Conservation (phyloP, 2,329 filamentous ascomycete genomes). For the Trichoderma pleuroti region DNA sequence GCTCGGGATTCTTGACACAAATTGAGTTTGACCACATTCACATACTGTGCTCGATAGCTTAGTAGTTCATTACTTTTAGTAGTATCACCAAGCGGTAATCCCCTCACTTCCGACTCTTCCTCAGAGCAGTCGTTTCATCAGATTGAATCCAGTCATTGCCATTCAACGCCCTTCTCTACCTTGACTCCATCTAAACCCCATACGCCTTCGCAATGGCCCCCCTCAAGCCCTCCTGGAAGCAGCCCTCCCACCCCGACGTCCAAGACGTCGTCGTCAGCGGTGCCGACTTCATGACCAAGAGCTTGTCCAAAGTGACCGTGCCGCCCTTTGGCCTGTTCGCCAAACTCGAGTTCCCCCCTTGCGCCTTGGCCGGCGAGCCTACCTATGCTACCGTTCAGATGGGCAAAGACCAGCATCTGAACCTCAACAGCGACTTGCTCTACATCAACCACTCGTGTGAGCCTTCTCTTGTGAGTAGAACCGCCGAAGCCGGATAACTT, state of each 20-base stretch:
- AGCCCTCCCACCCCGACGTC: constrained; percentile 57
- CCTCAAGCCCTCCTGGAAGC: constrained; percentile 55
- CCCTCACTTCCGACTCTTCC: background rate
- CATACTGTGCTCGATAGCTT: background rate
- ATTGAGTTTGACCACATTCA: background rate
- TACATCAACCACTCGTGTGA: constrained; percentile 69
- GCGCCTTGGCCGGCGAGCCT: constrained; percentile 50
- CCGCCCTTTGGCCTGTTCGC: constrained; percentile 64
- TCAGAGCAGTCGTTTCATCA: background rate
- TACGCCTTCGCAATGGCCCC: constrained; percentile 45
- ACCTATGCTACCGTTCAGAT: constrained; percentile 65
- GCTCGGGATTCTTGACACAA: background rate
- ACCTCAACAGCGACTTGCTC: constrained; percentile 62
- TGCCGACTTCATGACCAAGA: constrained; percentile 57
- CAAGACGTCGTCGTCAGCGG: constrained; percentile 55
- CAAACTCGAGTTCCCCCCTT: constrained; percentile 62
- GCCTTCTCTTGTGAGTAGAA: constrained; percentile 55
- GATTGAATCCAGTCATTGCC: background rate
- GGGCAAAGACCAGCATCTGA: constrained; percentile 52
- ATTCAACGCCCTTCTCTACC: background rate
- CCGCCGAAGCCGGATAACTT: no score
- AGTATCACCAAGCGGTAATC: background rate
- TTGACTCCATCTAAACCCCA: background rate
- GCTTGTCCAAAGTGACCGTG: constrained; percentile 52
- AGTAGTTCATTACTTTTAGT: background rate